Percentiles rank a stretch among this genome's conserved stretches.
These are phyloP conservation scores for Nannizziopsis barbatae DNA, from an alignment of 2,329 filamentous ascomycete species.

Conservation along the genomic window DNA sequence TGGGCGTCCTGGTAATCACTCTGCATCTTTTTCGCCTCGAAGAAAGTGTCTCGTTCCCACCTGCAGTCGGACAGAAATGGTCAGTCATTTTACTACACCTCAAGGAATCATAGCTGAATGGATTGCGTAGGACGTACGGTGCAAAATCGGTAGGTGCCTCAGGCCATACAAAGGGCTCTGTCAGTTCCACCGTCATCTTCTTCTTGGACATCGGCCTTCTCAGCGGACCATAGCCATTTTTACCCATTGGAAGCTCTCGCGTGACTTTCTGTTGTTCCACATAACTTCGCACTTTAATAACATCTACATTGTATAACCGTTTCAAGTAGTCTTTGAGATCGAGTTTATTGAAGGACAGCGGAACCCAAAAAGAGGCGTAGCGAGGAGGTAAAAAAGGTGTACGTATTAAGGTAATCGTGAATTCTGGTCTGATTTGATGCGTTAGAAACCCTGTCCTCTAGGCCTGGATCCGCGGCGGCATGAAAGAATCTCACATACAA, in stretches of 20 bases:
- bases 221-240: slow-evolving; percentile 44
- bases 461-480: not conserved
- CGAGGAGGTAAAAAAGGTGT: slow-evolving; percentile 61
- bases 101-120: not conserved
- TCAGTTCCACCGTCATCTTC: slow-evolving; percentile 90
- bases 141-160: slow-evolving; percentile 51
- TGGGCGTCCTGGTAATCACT: slow-evolving; percentile 31
- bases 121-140: slow-evolving; percentile 37
- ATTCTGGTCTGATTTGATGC: slow-evolving; percentile 55
- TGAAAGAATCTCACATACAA: slow-evolving; percentile 28
- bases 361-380: slow-evolving; percentile 82
- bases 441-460: not conserved
- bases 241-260: slow-evolving; percentile 27
- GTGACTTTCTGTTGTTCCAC: slow-evolving; percentile 59
- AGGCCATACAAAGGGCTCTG: slow-evolving; percentile 80
- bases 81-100: not conserved
- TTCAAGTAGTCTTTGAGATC: slow-evolving; percentile 91
- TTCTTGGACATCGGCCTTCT: slow-evolving; percentile 65
- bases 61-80: slow-evolving; percentile 25
- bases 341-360: slow-evolving; percentile 87
- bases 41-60: slow-evolving; percentile 53
- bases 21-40: slow-evolving; percentile 42
- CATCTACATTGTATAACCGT: slow-evolving; percentile 68
- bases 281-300: slow-evolving; percentile 63
- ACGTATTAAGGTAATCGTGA: slow-evolving; percentile 67